Evolutionary conservation across 2,329 filamentous ascomycete genomes (phyloP).

Genomic region (Beauveria medogensis): DNA sequence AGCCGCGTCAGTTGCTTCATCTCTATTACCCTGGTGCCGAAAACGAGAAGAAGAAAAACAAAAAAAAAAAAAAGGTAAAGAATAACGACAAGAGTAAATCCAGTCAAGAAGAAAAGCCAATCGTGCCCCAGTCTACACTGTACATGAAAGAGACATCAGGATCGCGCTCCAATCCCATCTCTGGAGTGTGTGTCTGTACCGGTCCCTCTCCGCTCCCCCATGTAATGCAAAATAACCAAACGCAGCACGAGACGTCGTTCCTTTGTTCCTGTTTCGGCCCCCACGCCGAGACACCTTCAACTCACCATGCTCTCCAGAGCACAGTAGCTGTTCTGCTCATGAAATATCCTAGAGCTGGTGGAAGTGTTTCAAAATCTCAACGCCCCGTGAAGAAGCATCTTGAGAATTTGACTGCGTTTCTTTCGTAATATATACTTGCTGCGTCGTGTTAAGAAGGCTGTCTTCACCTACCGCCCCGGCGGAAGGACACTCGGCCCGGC

Average conservation of each 20-base stretch:
- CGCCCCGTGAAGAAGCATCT: not conserved
- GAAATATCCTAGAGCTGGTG: not conserved
- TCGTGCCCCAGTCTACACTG: not conserved
- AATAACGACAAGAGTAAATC: not conserved
- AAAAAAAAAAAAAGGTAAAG: not conserved
- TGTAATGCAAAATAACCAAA: not conserved
- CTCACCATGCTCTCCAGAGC: not conserved
- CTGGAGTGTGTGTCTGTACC: not conserved
- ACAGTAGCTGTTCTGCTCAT: not conserved
- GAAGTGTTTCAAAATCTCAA: not conserved
- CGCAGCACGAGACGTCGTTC: not conserved
- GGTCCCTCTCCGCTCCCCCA: not conserved
- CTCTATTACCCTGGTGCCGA: constrained; percentile 9
- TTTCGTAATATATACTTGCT: not conserved
- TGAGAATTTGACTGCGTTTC: not conserved
- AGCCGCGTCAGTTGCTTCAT: not conserved
- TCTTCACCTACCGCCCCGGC: not conserved
- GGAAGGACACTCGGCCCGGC: constrained; percentile 6
- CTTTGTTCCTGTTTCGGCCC: not conserved
- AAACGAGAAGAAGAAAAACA: not conserved
- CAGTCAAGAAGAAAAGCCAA: not conserved
- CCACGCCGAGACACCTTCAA: not conserved
- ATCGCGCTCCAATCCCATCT: constrained; percentile 3
- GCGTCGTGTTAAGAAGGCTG: not conserved
- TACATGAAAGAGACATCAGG: constrained; percentile 1